phyloP scores from a whole-genome alignment of 2,329 filamentous ascomycete species.

The Aspergillus hiratsukae region DNA sequence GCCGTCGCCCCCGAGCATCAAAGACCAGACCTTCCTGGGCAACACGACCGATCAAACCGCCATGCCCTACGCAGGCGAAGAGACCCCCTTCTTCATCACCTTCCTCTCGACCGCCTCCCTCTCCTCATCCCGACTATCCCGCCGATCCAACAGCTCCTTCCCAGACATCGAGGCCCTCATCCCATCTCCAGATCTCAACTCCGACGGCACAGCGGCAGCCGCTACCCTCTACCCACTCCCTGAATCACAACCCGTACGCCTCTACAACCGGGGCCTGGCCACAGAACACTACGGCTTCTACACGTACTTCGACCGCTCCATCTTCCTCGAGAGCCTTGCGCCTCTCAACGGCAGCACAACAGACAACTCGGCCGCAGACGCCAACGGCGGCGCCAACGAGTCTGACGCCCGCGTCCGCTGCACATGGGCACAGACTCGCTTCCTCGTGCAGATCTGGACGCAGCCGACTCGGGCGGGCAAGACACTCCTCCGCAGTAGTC shows the following conservation, averaged over 20 bases:
- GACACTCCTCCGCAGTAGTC: slow-evolving; percentile 17
- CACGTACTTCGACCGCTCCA: slow-evolving; percentile 80
- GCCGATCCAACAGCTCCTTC: slow-evolving; percentile 30
- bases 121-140: slow-evolving; percentile 38
- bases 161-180: slow-evolving; percentile 53
- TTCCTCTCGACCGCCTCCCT: slow-evolving; percentile 49
- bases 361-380: slow-evolving; percentile 42
- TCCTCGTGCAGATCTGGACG: slow-evolving; percentile 62
- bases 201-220: slow-evolving; percentile 67
- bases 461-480: slow-evolving; percentile 34
- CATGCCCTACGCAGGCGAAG: slow-evolving; percentile 72
- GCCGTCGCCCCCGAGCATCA: slow-evolving; percentile 47
- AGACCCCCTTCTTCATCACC: slow-evolving; percentile 83
- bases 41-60: slow-evolving; percentile 75
- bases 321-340: slow-evolving; percentile 66
- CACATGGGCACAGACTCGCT: slow-evolving; percentile 58
- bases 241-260: slow-evolving; percentile 67
- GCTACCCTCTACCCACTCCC: slow-evolving; percentile 69
- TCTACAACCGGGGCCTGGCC: slow-evolving; percentile 75
- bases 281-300: slow-evolving; percentile 95
- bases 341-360: slow-evolving; percentile 41
- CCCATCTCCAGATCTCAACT: slow-evolving; percentile 58
- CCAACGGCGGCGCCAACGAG: slow-evolving; percentile 47
- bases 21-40: slow-evolving; percentile 76
- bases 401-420: slow-evolving; percentile 47